phyloP scores from a whole-genome alignment of 1,139 yeast species.

The Arxiozyma slooffiae region DNA sequence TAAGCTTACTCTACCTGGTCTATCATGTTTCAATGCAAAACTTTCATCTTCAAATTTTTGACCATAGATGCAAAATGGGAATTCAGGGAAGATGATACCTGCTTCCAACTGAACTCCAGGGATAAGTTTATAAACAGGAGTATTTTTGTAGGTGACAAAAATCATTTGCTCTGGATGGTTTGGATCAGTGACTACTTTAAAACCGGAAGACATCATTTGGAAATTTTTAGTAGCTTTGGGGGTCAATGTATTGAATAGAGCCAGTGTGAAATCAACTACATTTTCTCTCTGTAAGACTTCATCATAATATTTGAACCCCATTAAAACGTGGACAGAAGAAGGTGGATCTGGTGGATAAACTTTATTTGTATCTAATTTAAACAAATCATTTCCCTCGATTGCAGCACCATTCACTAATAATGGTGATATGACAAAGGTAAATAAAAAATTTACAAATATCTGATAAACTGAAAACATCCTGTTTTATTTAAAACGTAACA shows the following conservation, averaged over 20 bases:
- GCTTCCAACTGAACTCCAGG: conserved; percentile 66
- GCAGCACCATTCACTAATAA: not conserved
- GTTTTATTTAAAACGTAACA: too few relatives aligned
- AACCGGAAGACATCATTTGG: conserved; percentile 47
- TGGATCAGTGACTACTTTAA: conserved; percentile 37
- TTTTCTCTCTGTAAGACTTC: conserved; percentile 11
- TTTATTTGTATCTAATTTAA: conserved; percentile 5
- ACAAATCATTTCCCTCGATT: not conserved
- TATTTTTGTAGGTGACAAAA: conserved; percentile 46
- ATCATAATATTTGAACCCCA: conserved; percentile 24
- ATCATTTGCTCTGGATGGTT: conserved; percentile 40
- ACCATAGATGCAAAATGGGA: conserved; percentile 71
- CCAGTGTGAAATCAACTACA: conserved; percentile 42
- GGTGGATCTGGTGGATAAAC: conserved; percentile 30
- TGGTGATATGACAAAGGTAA: not conserved
- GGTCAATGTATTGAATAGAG: conserved; percentile 60
- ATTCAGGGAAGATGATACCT: conserved; percentile 78
- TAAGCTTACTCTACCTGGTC: conserved; percentile 64
- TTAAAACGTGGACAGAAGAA: conserved; percentile 21
- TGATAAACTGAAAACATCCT: not conserved
- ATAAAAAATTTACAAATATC: not conserved
- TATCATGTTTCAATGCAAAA: conserved; percentile 52
- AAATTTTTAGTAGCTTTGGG: conserved; percentile 66
- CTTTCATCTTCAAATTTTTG: conserved; percentile 59
- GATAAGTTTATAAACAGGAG: conserved; percentile 58